Evolutionary conservation across 2,329 filamentous ascomycete genomes (phyloP).

Genomic region (Catunica adiposa): DNA sequence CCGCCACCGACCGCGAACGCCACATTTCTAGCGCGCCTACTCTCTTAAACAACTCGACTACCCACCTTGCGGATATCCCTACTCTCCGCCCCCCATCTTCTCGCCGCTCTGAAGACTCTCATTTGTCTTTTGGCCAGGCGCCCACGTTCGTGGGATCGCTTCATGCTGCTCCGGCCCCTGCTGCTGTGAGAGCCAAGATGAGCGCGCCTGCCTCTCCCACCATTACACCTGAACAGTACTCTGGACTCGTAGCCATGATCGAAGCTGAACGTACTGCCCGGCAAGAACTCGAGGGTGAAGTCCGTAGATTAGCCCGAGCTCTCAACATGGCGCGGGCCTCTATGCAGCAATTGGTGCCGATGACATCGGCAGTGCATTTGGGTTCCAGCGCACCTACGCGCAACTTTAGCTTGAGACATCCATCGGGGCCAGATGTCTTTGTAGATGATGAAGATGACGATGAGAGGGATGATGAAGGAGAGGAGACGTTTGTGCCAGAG

Average conservation of each 20-base stretch:
- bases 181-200: constrained; percentile 4
- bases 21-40: background rate
- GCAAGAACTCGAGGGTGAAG: constrained; percentile 37
- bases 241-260: constrained; percentile 34
- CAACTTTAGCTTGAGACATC: constrained; percentile 12
- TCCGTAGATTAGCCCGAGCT: constrained; percentile 35
- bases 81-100: constrained; percentile 6
- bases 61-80: background rate
- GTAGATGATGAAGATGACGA: constrained; percentile 2
- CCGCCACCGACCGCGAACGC: background rate
- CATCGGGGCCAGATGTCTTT: background rate
- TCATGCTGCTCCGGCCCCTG: constrained; percentile 22
- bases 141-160: constrained; percentile 30
- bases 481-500: constrained; percentile 12
- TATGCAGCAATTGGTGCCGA: constrained; percentile 16
- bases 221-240: constrained; percentile 31
- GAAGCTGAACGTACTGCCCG: constrained; percentile 40
- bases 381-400: constrained; percentile 27
- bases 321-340: constrained; percentile 22
- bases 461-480: constrained; percentile 23
- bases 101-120: constrained; percentile 21
- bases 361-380: constrained; percentile 18
- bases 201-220: constrained; percentile 14
- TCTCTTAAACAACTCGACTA: background rate
- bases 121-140: constrained; percentile 30